phyloP scores from a whole-genome alignment of 2,329 filamentous ascomycete species.

The Diplodia corticola region DNA sequence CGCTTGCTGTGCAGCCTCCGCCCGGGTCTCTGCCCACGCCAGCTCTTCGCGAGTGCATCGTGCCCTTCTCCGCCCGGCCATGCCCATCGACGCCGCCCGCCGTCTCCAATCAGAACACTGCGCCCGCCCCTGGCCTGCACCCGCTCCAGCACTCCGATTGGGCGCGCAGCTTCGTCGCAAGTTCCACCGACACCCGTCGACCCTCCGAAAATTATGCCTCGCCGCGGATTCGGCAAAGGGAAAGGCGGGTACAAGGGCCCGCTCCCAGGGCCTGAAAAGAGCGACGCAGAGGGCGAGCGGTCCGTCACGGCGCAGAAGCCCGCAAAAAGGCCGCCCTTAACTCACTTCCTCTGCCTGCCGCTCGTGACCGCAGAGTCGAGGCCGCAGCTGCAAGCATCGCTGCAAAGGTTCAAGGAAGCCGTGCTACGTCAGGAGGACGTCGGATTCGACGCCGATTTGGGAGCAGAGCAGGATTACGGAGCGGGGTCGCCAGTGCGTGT shows the following conservation, averaged over 20 bases:
- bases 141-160: not conserved
- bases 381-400: constrained; percentile 63
- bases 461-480: constrained; percentile 16
- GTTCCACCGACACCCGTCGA: not conserved
- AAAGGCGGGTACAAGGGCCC: constrained; percentile 19
- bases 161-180: not conserved
- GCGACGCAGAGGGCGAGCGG: not conserved
- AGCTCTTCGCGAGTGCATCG: not conserved
- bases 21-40: not conserved
- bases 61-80: not conserved
- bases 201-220: not conserved
- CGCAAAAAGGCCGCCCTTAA: constrained; percentile 53
- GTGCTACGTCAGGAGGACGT: constrained; percentile 36
- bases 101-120: not conserved
- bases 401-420: constrained; percentile 63
- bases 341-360: constrained; percentile 76
- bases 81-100: not conserved
- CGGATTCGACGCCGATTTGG: not conserved
- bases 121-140: too few species aligned
- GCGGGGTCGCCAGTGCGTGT: not conserved
- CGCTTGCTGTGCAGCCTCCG: not conserved
- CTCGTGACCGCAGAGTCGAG: constrained; percentile 63
- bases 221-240: not conserved
- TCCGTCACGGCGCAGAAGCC: not conserved
- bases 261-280: not conserved